Base-by-base conservation (phyloP, 2,329 filamentous ascomycete genomes). In the Teratosphaeria epicoccoides region DNA sequence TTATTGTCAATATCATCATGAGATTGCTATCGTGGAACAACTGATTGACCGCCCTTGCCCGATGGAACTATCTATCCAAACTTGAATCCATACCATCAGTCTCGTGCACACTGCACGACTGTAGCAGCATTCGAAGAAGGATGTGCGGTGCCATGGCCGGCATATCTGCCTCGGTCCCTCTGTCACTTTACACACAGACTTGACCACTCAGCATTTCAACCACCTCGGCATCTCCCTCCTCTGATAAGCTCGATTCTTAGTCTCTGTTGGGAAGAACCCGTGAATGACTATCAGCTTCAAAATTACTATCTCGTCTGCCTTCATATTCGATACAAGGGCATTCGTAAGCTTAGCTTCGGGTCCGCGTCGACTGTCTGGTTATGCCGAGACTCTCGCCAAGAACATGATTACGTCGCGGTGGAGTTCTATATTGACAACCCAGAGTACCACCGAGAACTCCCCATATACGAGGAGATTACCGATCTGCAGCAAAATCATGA, bases 311-410 rank as follows among this genome's bases (percentile, higher is more conserved):
- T 70, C 0, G 63, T 71, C 46, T 52, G 51, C 0, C 57, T 72
- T 51, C 25, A 63, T 1, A 47, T 50, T 3, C 63, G 60, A 17
- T 74, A 73, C 53, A 60, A 67, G 44, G 59, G 70, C 29, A 61
- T 73, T 10, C 66, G 64, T 37, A 76, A 76, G 54, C 64, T 75
- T 10, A 72, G 72, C 24, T 72, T 69, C 55, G 72, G 72, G 7
- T 61, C 61, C 5, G 60, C 56, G 43, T 72, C 72, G 6, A 74
- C 72, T 0, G 68, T 71, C 4, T 75, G 72, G 72, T 9, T 49
- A n/a, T 49, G 47, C 43, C 22, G n/a, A n/a, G 47, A 49, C 24
- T 25, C 33, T 4, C 24, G 33, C 11, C 6, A 33, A 22, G 24
- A 47, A 29, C 10, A 26, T 24, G 24, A 33, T 20, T 47, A 47